Conservation (phyloP, 148 eudicot genomes). For the Rhododendron kiyosumense region DNA sequence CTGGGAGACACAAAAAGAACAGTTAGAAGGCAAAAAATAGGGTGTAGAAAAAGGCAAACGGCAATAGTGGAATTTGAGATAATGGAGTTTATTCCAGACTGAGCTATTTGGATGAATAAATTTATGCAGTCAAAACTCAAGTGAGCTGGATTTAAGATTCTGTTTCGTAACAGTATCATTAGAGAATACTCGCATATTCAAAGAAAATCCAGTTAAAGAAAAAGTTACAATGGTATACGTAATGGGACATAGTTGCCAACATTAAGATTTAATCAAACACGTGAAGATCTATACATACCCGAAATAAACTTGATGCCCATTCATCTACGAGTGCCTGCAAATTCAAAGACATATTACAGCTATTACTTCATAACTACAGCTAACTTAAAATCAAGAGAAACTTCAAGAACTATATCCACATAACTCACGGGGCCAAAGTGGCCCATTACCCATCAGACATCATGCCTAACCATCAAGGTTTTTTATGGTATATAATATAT, state of each 20-base stretch:
- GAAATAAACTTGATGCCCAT: slow-evolving; percentile 97
- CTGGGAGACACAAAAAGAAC: background rate
- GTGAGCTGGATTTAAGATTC: background rate
- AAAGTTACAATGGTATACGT: background rate
- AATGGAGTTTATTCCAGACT: background rate
- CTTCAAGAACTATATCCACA: background rate
- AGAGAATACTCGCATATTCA: background rate
- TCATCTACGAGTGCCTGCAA: slow-evolving; percentile 92
- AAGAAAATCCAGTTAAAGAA: background rate
- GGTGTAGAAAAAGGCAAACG: background rate
- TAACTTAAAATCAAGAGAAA: slow-evolving; percentile 4
- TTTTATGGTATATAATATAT: background rate
- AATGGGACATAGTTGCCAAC: background rate
- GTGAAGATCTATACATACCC: slow-evolving; percentile 40
- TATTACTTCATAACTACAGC: background rate
- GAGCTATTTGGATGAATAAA: background rate
- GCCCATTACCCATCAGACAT: background rate
- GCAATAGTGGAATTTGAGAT: background rate
- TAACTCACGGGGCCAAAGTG: background rate
- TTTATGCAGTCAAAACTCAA: background rate
- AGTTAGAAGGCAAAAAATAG: background rate
- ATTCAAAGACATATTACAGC: slow-evolving; percentile 5
- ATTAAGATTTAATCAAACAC: background rate
- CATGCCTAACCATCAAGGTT: background rate
- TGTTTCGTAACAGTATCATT: background rate